Evolutionary conservation across 805 yeast species (phyloP), one percentile per base, ranked within the genome.

Genomic region (Starmerella ratchasimensis): DNA sequence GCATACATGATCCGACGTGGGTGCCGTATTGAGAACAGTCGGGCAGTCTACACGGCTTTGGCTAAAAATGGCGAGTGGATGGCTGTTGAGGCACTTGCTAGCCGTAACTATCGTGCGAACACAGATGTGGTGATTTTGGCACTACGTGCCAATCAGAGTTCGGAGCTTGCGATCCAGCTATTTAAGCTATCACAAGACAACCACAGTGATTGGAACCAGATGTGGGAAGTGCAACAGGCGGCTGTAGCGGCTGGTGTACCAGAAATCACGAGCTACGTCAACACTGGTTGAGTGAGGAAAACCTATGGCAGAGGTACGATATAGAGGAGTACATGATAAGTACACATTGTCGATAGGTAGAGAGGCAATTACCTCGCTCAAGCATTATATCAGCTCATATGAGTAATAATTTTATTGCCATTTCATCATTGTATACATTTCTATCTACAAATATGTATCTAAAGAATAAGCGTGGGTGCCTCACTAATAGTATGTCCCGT

Each of bases 1-100:
- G 58, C 39, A 47, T 66, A 16, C 22, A 50, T 36, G 48, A 51
- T 27, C 3, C 43, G 22, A 30, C 30, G 36, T 16, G 52, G 52
- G 24, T 41, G 47, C 32, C 10, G 16, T 2, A 38, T 41, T 11
- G 50, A 46, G 14, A 40, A 47, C 34, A 31, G 43, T 17, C 34
- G 20, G 3, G n/a, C 24, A 15, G 14, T 35, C 14, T 48, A 48
- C 24, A 17, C 22, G 1, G 28, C 30, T 9, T 34, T 49, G 3
- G 27, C 37, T 3, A 26, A 21, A 9, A n/a, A 11, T 5, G 32
- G 28, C 11, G 17, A 34, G 6, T 27, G 38, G 40, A 13, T 5
- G 5, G 40, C 38, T 1, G 42, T 46, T 7, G 33, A 33, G 31
- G 26, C 29, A 3, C 30, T 48, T 38, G 34, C 41, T 5, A 25